Percentiles rank a stretch among this genome's conserved stretches.
phyloP scores from a whole-genome alignment of 2,329 filamentous ascomycete genomes.

The Rutstroemia sp. region DNA sequence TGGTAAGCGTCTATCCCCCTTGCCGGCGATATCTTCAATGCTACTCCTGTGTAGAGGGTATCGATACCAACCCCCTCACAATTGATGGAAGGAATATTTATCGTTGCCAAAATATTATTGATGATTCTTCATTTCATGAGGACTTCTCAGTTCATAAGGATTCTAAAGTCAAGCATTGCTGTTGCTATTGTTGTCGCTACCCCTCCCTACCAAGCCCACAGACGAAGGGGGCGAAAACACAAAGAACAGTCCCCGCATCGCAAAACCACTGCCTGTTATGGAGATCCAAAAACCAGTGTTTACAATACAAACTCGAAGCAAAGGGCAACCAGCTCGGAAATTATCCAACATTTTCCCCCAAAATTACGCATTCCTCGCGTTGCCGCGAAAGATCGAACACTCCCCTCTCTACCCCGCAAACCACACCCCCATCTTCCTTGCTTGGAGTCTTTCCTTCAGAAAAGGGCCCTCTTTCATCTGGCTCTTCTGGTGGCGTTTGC shows the following conservation, averaged over 20 bases:
- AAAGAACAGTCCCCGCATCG: background rate
- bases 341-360: slow-evolving; percentile 18
- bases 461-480: background rate
- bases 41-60: slow-evolving; percentile 1
- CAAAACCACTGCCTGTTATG: background rate
- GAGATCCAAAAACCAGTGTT: background rate
- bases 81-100: slow-evolving; percentile 3
- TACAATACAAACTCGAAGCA: background rate
- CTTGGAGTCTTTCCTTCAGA: slow-evolving; percentile 20
- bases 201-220: background rate
- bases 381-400: slow-evolving; percentile 6
- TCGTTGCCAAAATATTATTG: background rate
- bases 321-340: background rate
- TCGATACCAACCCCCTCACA: slow-evolving; percentile 1
- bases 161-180: background rate
- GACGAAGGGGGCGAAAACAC: background rate
- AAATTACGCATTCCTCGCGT: slow-evolving; percentile 28
- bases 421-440: slow-evolving; percentile 5
- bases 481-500: slow-evolving; percentile 12
- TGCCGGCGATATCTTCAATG: slow-evolving; percentile 5
- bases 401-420: no score
- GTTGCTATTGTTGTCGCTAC: background rate
- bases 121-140: background rate
- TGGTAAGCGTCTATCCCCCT: slow-evolving; percentile 11
- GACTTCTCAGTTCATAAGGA: background rate